phyloP scores from a whole-genome alignment of 208 protist species.

The Trypanosoma scelopori region DNA sequence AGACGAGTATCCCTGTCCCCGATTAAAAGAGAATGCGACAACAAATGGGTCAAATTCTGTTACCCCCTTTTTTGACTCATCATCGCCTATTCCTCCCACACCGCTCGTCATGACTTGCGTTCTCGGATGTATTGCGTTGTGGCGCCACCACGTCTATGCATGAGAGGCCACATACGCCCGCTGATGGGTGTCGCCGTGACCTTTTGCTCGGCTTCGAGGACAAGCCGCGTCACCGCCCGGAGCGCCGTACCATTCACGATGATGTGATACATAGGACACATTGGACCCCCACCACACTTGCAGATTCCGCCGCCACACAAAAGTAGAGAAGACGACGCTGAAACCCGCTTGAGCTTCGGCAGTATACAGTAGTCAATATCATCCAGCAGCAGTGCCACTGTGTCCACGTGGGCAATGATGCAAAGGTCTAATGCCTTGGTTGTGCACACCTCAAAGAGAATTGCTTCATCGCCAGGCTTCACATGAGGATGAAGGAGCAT shows the following conservation, averaged over 20 bases:
- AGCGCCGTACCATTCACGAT: conserved; percentile 51
- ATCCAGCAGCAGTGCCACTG: conserved; percentile 41
- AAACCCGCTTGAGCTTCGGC: conserved; percentile 7
- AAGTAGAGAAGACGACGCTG: conserved; percentile 1
- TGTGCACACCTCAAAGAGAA: conserved; percentile 25
- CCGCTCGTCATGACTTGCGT: too few species aligned
- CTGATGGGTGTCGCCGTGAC: conserved; percentile 29
- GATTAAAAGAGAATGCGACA: too few species aligned
- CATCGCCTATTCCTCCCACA: too few species aligned
- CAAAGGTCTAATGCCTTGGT: conserved; percentile 40
- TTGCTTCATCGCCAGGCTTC: conserved; percentile 3
- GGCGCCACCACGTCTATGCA: neutral
- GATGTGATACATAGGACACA: conserved; percentile 14
- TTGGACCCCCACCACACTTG: conserved; percentile 10
- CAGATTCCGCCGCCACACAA: conserved; percentile 2
- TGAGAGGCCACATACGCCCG: conserved; percentile 50
- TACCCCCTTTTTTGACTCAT: too few species aligned
- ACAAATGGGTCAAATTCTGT: too few species aligned
- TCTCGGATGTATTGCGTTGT: neutral
- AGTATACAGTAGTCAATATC: conserved; percentile 63
- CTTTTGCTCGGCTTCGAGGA: conserved; percentile 27
- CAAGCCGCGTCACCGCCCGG: conserved; percentile 38
- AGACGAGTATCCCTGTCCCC: too few species aligned
- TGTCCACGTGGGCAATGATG: conserved; percentile 48
- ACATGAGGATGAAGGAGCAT: conserved; percentile 18